Base-by-base conservation (phyloP, 2,329 filamentous ascomycete species). In the Leptodontidium sp. region DNA sequence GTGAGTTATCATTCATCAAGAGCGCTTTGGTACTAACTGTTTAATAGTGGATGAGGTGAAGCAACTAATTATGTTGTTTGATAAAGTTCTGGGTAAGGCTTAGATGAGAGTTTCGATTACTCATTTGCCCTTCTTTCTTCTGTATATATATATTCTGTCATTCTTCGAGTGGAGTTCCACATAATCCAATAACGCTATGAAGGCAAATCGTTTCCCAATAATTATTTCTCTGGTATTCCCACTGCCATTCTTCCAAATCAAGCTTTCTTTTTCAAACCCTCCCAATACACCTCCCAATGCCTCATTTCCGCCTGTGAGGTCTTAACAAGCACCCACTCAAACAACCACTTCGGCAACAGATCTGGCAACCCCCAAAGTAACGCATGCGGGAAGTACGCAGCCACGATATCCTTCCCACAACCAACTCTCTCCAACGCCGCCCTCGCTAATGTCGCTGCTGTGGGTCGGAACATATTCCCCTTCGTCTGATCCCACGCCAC, bases 41-140 rank as follows among this genome's bases (percentile, higher is more conserved):
- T 26, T 7, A 0, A 32, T 68, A 85, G 87, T 87, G 72, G 85
- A 88, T 2, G 88, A 91, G 76, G 81, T 90, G 2, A 79, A 81
- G 57, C 81, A 77, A 9, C 82, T 89, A 66, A 82, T 89, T 24
- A 80, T 81, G 45, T 81, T 85, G 1, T 74, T 90, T 66, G 84
- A 88, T 68, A 82, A 83, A 70, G 80, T 86, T 0, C 71, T 87
- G 58, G 77, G 75, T 26, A 75, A 75, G 45, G 58, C 57, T 21
- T 73, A 52, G n/a, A 38, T 17, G 7, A 21, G 21, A 21, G 21
- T 21, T 21, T 21, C 21, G 21, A 21, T 21, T 21, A 21, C 21
- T 21, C 21, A 21, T 21, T 21, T 21, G 21, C 21, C n/a, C 49
- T 43, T 21, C 12, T 5, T 43, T 7, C 21, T 38, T 26, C 57